Evolutionary conservation across 2,329 filamentous ascomycete species (phyloP), one percentile per base, ranked within the genome.

Genomic region (Bipolaris bicolor): DNA sequence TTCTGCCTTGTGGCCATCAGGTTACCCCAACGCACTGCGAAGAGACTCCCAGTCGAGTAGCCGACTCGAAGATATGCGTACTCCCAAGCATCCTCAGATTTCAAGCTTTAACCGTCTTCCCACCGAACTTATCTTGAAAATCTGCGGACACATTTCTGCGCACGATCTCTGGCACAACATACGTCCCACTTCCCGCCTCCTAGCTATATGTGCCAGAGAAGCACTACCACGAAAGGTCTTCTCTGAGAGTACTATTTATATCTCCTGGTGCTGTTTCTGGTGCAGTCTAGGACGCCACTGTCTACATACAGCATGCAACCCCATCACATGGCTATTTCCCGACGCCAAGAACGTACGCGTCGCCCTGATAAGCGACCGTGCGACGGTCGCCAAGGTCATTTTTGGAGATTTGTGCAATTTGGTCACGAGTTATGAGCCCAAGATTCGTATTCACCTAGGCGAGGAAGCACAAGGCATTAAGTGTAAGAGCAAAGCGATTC

Each of bases 241-340:
- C n/a, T 22, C 51, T 5, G 34, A 56, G 16, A 29, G 39, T 15
- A 49, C 26, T 13, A 39, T 52, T 3, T 37, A 44, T 18, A 43
- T 58, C 24, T 49, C 47, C 15, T 55, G 52, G 56, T 58, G 56
- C 43, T 58, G 56, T 20, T 58, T 56, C 22, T 58, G 56, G 52
- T 58, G 52, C 34, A 48, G 56, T 43, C 36, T 55, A 29, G 52
- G 56, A 34, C 34, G n/a, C 16, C 40, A 39, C 5, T 11, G 20
- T 18, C 31, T 58, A 20, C 20, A 41, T 18, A 37, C 40, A 11
- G 41, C 36, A 33, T 24, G 41, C 33, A 26, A 29, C 18, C 24
- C 33, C 40, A 47, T 58, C 11, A 40, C 45, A 15, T 34, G 39
- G 31, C 45, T 54, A 16, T 54, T 57, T 16, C 18, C 39, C 3